phyloP scores from a whole-genome alignment of 176 grass and related monocot genomes.

The Thalia dealbata region DNA sequence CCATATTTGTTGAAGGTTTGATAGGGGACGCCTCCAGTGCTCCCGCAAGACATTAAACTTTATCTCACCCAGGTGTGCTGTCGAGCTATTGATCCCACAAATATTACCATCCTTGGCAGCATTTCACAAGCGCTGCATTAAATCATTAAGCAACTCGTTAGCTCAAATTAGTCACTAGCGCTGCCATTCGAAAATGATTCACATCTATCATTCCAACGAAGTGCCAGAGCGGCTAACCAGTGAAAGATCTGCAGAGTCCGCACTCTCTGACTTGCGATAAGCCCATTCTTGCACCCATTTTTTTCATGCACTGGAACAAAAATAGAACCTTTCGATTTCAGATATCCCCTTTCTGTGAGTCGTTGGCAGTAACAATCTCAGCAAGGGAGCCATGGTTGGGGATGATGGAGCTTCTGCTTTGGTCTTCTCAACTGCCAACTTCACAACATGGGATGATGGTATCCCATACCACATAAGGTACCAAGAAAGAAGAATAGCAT shows the following conservation, averaged over 20 bases:
- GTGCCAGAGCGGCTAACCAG: neutral
- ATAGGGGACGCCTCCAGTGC: no score
- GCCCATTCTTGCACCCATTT: neutral
- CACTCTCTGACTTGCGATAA: neutral
- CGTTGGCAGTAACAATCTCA: constrained; percentile 50
- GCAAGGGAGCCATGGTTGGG: constrained; percentile 55
- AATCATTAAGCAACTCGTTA: no score
- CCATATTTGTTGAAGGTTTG: no score
- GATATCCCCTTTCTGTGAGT: constrained; percentile 49
- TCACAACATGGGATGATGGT: constrained; percentile 55
- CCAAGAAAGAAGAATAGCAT: constrained; percentile 54
- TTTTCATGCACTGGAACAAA: constrained; percentile 21
- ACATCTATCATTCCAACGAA: no score
- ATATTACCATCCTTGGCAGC: no score
- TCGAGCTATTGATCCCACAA: no score
- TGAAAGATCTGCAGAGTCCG: neutral
- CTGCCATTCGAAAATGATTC: no score
- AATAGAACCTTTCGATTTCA: constrained; percentile 61
- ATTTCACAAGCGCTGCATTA: no score
- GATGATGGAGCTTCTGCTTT: constrained; percentile 18
- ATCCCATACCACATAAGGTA: constrained; percentile 91
- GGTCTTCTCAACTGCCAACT: constrained; percentile 35
- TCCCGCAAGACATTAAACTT: no score
- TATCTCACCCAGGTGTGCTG: no score
- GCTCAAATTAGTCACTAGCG: no score